These are phyloP conservation scores for Oidiodendron maius DNA, from an alignment of 495 filamentous ascomycete species.

Conservation along the genomic window DNA sequence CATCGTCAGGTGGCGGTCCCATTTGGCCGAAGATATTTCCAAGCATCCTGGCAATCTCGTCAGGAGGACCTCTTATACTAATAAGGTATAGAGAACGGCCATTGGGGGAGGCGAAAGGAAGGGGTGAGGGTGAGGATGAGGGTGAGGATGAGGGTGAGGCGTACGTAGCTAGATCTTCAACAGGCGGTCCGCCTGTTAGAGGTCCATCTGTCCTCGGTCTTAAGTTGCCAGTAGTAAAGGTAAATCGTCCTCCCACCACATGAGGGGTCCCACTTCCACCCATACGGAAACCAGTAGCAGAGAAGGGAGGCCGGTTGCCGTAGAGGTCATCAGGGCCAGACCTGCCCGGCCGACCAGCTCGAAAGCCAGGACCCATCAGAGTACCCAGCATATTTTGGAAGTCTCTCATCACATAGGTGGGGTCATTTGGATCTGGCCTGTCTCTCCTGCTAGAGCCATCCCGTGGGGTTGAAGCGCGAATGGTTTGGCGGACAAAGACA, in stretches of 20 bases:
- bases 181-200: slow-evolving; percentile 10
- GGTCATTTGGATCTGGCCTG: slow-evolving; percentile 3
- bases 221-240: slow-evolving; percentile 12
- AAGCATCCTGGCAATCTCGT: slow-evolving; percentile 20
- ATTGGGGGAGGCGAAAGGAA: slow-evolving; percentile 5
- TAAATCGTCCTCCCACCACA: slow-evolving; percentile 16
- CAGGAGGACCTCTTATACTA: slow-evolving; percentile 20
- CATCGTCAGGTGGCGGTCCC: slow-evolving; percentile 3
- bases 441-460: neutral
- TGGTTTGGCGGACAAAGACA: slow-evolving; percentile 22
- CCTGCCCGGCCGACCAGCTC: slow-evolving; percentile 16
- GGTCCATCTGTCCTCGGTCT: slow-evolving; percentile 13
- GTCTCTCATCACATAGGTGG: slow-evolving; percentile 19
- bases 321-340: slow-evolving; percentile 23
- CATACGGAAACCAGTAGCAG: slow-evolving; percentile 1
- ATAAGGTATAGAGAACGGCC: slow-evolving; percentile 13
- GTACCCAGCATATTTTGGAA: slow-evolving; percentile 24
- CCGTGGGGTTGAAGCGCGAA: slow-evolving; percentile 5
- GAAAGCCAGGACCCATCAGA: slow-evolving; percentile 22
- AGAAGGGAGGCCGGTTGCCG: neutral
- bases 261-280: slow-evolving; percentile 10
- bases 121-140: slow-evolving; percentile 1
- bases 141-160: slow-evolving; percentile 13
- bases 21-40: slow-evolving; percentile 17
- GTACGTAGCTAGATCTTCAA: slow-evolving; percentile 23